Evolutionary conservation across 140 eudicot genomes (phyloP).

Genomic region (Bidens hawaiensis): DNA sequence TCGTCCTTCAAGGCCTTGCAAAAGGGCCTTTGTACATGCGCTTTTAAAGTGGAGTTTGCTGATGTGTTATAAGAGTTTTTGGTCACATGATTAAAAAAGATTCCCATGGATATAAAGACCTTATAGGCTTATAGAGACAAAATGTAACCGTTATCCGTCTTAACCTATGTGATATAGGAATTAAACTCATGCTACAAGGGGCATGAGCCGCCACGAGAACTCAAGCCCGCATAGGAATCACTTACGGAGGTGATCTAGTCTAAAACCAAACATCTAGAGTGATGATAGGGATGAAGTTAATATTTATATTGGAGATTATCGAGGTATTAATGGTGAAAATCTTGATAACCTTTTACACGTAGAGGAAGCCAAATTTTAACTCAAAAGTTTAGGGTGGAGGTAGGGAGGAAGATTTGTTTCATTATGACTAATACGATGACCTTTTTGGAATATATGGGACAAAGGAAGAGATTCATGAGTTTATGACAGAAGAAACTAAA

Average conservation of each 20-base stretch:
- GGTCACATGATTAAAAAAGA: background rate
- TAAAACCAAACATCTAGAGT: background rate
- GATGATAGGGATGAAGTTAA: background rate
- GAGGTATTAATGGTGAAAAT: background rate
- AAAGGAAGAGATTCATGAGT: background rate
- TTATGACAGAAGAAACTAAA: background rate
- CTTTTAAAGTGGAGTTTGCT: background rate
- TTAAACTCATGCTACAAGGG: background rate
- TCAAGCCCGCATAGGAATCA: background rate
- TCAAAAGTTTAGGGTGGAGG: background rate
- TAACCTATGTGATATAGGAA: background rate
- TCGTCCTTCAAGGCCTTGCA: too few relatives aligned
- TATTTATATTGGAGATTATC: background rate
- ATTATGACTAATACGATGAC: background rate
- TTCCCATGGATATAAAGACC: background rate
- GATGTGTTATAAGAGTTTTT: background rate
- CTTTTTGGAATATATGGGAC: background rate
- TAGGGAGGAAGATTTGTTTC: background rate
- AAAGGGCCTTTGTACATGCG: too few relatives aligned
- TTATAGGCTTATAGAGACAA: background rate
- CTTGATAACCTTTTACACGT: background rate
- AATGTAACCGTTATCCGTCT: background rate
- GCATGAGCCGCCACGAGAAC: too few relatives aligned
- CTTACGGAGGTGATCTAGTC: background rate
- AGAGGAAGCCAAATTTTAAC: too few relatives aligned